A percentile compares a stretch with the other conserved stretches of the same genome.
phyloP scores from a whole-genome alignment of 495 filamentous ascomycete genomes.

The Penicillium psychrofluorescens region DNA sequence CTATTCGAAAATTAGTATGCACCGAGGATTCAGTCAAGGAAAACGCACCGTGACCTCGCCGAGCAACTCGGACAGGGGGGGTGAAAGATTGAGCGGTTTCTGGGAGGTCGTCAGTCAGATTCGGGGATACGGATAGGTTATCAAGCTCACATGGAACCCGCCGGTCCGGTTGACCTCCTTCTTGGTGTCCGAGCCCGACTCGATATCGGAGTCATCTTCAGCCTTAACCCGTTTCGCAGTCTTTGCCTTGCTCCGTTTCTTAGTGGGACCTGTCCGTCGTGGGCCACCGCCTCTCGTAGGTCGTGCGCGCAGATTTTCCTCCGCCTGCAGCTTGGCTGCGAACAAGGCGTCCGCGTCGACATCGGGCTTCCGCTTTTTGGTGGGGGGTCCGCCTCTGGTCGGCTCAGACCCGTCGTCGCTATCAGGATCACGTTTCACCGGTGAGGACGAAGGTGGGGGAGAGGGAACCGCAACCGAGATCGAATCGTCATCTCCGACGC shows the following conservation, averaged over 20 bases:
- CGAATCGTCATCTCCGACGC: slow-evolving; percentile 22
- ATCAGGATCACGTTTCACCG: slow-evolving; percentile 49
- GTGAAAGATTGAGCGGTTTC: slow-evolving; percentile 63
- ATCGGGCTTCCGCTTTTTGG: slow-evolving; percentile 51
- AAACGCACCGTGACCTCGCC: slow-evolving; percentile 52
- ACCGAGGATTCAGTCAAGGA: not conserved
- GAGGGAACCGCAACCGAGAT: slow-evolving; percentile 38
- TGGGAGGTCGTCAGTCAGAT: slow-evolving; percentile 16
- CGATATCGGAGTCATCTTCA: slow-evolving; percentile 75
- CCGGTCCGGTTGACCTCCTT: slow-evolving; percentile 58
- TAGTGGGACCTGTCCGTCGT: slow-evolving; percentile 48
- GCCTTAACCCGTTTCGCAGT: slow-evolving; percentile 66
- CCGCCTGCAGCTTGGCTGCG: slow-evolving; percentile 82
- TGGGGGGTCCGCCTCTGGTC: slow-evolving; percentile 35
- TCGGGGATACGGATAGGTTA: not conserved
- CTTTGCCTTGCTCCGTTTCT: slow-evolving; percentile 67
- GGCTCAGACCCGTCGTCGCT: slow-evolving; percentile 43
- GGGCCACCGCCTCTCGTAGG: slow-evolving; percentile 59
- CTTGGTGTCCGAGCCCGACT: slow-evolving; percentile 52
- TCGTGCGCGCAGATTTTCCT: slow-evolving; percentile 72
- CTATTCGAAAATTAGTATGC: slow-evolving; percentile 29
- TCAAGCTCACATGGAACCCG: slow-evolving; percentile 56
- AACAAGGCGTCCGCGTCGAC: slow-evolving; percentile 76
- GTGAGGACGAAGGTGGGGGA: slow-evolving; percentile 41
- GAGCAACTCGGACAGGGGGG: slow-evolving; percentile 53